A percentile compares a stretch with the other conserved stretches of the same genome.
These are phyloP conservation scores for Suillus cothurnatus DNA, from an alignment of 768 basidiomycete genomes.

Conservation along the genomic window DNA sequence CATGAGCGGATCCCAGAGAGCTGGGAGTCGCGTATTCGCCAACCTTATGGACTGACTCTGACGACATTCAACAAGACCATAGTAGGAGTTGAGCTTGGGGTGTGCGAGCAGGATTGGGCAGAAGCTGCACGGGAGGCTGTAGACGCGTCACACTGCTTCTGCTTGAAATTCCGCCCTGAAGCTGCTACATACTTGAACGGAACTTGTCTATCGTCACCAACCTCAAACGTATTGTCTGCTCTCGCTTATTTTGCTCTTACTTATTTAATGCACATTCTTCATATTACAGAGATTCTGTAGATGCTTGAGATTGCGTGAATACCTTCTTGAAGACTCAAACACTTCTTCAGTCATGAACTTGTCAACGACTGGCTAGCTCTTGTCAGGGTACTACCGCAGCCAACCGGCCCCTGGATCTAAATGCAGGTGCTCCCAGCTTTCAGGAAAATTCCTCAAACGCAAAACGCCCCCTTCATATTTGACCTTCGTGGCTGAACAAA, in stretches of 20 bases:
- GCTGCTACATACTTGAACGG: background rate
- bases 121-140: background rate
- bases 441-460: background rate
- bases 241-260: background rate
- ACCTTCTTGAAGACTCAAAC: background rate
- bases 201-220: background rate
- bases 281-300: background rate
- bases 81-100: background rate
- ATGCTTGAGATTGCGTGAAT: background rate
- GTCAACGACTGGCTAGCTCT: background rate
- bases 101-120: constrained; percentile 1
- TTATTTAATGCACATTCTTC: background rate
- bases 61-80: constrained; percentile 48
- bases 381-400: background rate
- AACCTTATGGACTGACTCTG: constrained; percentile 62
- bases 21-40: constrained; percentile 65
- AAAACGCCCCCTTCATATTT: background rate
- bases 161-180: too few relatives aligned
- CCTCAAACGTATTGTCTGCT: background rate
- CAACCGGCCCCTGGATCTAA: background rate
- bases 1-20: constrained; percentile 73
- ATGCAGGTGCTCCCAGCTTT: background rate
- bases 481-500: too few relatives aligned
- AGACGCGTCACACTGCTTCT: background rate
- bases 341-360: background rate